Evolutionary conservation across 768 basidiomycete species (phyloP), one percentile per base, ranked within the genome.

Genomic region (Termitomyces bulborhizus): DNA sequence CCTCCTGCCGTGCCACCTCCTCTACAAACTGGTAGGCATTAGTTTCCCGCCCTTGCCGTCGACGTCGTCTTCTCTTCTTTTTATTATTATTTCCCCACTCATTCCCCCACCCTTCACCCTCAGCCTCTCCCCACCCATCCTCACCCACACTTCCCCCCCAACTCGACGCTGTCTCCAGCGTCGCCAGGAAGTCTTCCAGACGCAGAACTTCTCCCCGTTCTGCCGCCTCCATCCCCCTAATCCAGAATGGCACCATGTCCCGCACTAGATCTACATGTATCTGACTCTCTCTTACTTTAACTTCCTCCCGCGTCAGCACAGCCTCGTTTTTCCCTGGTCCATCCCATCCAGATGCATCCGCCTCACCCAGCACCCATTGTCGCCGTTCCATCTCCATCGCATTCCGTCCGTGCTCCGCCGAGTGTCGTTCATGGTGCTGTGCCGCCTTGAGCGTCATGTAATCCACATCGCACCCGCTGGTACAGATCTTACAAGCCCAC

Each of bases 181-280:
- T 60, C 18, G 77, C 72, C 26, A 79, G 66, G 60, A 81, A 81
- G 6, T 74, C 70, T 57, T 77, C 78, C 66, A 80, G 57, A 26
- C 65, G 69, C 32, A 73, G 63, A 43, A 73, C 69, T 41, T 76
- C 70, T 4, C 76, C 79, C 15, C 69, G 69, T 67, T 74, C 71
- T 21, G 77, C 81, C 1, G 77, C 79, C 46, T 73, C 68, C 5
- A 83, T 68, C 0, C 75, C 78, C 12, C 72, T 65, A 43, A 72
- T 70, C 82, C 82, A 84, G 64, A 81, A 83, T 3, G 76, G 76
- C 34, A 84, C 73, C 59, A 80, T 60, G 61, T 81, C 79, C 37
- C 68, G 66, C 24, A 80, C 71, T 11, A 76, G 70, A 56, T 81
- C 79, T n/a, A 80, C 72, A 46, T 64, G 59, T 57, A 62, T 12